These are phyloP conservation scores for Micromonas commoda DNA, from an alignment of 139 green algal genomes.

Conservation along the genomic window DNA sequence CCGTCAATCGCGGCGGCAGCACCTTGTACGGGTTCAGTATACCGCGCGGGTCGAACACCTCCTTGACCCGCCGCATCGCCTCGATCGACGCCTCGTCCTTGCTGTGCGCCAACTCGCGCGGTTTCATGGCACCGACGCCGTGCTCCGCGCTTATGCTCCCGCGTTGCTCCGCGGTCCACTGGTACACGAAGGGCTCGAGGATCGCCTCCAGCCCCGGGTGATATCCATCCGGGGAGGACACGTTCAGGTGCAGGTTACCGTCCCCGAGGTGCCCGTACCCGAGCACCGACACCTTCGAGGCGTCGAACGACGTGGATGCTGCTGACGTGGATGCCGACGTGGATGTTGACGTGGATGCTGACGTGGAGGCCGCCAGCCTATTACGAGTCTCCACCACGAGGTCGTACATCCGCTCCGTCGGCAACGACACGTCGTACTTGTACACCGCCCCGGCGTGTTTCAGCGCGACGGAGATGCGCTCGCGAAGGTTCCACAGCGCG, in stretches of 20 bases:
- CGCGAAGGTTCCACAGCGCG: conserved; percentile 79
- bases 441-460: conserved; percentile 42
- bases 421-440: conserved; percentile 85
- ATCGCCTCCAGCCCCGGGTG: conserved; percentile 41
- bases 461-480: conserved; percentile 81
- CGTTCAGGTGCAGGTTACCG: conserved; percentile 95
- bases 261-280: conserved; percentile 95
- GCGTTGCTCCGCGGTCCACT: conserved; percentile 56
- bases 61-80: conserved; percentile 85
- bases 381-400: conserved; percentile 66
- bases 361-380: conserved; percentile 23
- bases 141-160: conserved; percentile 95
- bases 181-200: conserved; percentile 95
- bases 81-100: conserved; percentile 59
- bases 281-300: conserved; percentile 45
- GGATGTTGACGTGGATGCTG: no score
- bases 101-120: conserved; percentile 60
- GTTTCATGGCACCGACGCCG: conserved; percentile 90
- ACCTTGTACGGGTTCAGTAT: conserved; percentile 98
- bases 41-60: conserved; percentile 68
- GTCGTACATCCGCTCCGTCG: conserved; percentile 63
- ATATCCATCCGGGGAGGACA: conserved; percentile 47
- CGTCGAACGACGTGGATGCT: not conserved
- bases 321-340: not conserved
- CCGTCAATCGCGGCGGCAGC: conserved; percentile 49